Evolutionary conservation across 176 grass and related monocot species (phyloP).

Genomic region (bread wheat (Triticum aestivum)): DNA sequence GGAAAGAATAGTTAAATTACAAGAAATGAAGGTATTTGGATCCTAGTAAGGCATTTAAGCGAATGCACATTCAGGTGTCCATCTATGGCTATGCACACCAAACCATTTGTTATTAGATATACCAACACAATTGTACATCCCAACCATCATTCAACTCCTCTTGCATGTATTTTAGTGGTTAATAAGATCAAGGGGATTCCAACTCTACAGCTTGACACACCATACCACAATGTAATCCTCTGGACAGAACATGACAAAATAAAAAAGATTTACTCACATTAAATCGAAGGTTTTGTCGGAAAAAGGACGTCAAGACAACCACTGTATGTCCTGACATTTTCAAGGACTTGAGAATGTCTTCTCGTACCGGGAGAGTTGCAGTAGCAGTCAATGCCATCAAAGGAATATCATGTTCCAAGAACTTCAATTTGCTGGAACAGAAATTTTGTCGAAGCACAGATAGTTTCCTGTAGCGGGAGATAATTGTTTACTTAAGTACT

Average conservation of each 20-base stretch:
- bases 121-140: background rate
- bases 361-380: constrained; percentile 78
- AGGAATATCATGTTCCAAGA: constrained; percentile 77
- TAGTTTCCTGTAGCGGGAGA: constrained; percentile 47
- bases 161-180: background rate
- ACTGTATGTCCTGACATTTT: constrained; percentile 61
- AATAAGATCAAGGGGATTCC: background rate
- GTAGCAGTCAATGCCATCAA: constrained; percentile 95
- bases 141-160: background rate
- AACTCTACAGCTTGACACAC: background rate
- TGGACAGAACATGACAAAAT: constrained; percentile 21
- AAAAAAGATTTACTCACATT: constrained; percentile 50
- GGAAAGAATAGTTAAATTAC: background rate
- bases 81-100: background rate
- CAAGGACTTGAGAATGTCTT: constrained; percentile 87
- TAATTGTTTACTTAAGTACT: background rate
- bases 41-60: constrained; percentile 8
- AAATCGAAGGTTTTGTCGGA: constrained; percentile 89
- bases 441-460: constrained; percentile 80
- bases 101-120: background rate
- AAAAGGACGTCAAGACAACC: constrained; percentile 79
- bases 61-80: background rate
- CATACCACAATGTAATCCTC: background rate
- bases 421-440: constrained; percentile 60
- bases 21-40: background rate